These are phyloP conservation scores for Euphrasia confusa DNA, from an alignment of 257 asterid genomes.

Conservation along the genomic window DNA sequence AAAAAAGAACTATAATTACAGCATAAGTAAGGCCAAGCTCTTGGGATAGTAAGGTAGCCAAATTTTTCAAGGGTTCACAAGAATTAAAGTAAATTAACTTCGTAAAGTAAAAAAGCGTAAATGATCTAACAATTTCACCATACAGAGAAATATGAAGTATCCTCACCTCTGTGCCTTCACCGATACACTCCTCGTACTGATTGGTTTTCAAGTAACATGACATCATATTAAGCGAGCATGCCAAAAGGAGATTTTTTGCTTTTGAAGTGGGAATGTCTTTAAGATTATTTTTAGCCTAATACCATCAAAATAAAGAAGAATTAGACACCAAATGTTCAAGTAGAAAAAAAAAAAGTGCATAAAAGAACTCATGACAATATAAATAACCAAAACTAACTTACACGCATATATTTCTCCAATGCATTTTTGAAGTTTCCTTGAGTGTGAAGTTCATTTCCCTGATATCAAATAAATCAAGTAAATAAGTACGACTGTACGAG, in stretches of 20 bases:
- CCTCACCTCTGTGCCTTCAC: conserved; percentile 93
- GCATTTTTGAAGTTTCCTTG: conserved; percentile 73
- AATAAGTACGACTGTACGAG: conserved; percentile 15
- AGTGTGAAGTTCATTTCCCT: conserved; percentile 91
- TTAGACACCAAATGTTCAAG: conserved; percentile 14
- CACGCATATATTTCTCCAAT: conserved; percentile 73
- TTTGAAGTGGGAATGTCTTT: conserved; percentile 58
- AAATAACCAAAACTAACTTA: conserved; percentile 37
- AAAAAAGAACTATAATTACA: conserved; percentile 7
- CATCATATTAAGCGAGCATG: conserved; percentile 94
- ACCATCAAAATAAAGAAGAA: conserved; percentile 11
- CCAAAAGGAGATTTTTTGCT: conserved; percentile 57
- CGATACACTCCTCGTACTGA: conserved; percentile 68
- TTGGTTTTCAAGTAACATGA: conserved; percentile 86
- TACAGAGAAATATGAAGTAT: conserved; percentile 3
- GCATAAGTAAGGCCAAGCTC: conserved; percentile 7
- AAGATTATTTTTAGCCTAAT: conserved; percentile 85
- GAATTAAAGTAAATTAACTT: neutral
- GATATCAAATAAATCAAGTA: conserved; percentile 26
- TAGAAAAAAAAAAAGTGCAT: neutral
- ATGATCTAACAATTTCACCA: conserved; percentile 17
- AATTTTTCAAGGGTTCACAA: conserved; percentile 12
- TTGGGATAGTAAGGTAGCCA: conserved; percentile 9
- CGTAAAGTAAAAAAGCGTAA: conserved; percentile 20
- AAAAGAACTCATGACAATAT: conserved; percentile 9